Evolutionary conservation across 306 rosid species (phyloP), one percentile per base, ranked within the genome.

Genomic region (Trifolium repens): DNA sequence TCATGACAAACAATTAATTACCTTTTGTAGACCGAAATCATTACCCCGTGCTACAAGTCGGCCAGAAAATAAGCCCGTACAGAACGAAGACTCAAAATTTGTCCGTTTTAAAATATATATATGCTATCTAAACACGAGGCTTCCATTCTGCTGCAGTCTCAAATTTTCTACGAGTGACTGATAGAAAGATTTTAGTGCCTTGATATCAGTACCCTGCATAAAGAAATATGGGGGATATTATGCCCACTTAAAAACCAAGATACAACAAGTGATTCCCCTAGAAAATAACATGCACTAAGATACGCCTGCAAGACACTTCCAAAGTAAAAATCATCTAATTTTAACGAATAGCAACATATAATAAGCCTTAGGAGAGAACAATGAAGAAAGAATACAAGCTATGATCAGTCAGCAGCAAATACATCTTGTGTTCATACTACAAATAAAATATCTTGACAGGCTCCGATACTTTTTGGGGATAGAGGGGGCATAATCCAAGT

Each of bases 71-170:
- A 53, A 63, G 77, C 81, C 81, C 54, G 60, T 26, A 49, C 40
- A 27, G 86, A 74, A 79, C 76, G 26, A 61, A 22, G 66, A 70
- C 17, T 63, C 58, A 22, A 58, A 63, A 40, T 35, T 69, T 77
- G 59, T 64, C 73, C 72, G 57, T 59, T 24, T 42, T 70, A n/a
- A 46, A 54, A 17, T 17, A 75, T 46, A 46, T n/a, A 84, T 88
- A 84, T 88, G 96, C 96, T 94, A 94, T 90, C 98, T 90, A 81
- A 90, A 91, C 82, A 85, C 88, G 75, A 89, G 90, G 81, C 89
- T 93, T 69, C 94, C 98, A 67, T 92, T 92, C 85, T 86, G 94
- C 85, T 90, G 98, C 75, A 59, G 40, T 81, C 96, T 91, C 82
- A 90, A 85, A 77, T 81, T 94, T 85, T 94, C 98, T 68, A 94